A percentile compares a stretch with the other conserved stretches of the same genome.
Evolutionary conservation across 768 basidiomycete genomes (phyloP).

Genomic region (Cubamyces lactineus): DNA sequence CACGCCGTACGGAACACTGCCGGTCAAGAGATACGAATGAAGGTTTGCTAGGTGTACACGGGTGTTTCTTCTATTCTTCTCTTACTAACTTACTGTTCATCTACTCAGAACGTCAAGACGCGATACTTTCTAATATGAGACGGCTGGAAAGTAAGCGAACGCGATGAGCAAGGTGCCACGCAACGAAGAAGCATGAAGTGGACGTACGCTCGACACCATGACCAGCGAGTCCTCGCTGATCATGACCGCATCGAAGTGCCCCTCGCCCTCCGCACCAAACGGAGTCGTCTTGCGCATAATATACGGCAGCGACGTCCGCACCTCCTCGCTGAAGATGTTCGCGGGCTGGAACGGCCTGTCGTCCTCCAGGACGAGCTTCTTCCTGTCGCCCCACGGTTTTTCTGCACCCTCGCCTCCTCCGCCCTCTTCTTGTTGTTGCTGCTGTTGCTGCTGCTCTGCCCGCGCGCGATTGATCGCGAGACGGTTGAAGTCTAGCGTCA

Average conservation of each 20-base stretch:
- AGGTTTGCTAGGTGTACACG: too few relatives aligned
- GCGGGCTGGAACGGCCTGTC: conserved; percentile 26
- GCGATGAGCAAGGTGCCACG: not conserved
- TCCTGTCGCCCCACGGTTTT: not conserved
- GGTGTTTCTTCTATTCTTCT: too few relatives aligned
- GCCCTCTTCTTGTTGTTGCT: conserved; percentile 17
- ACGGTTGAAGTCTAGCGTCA: conserved; percentile 58
- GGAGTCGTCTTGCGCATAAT: conserved; percentile 36
- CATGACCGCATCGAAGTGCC: conserved; percentile 42
- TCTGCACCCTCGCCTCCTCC: conserved; percentile 9
- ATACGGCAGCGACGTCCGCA: conserved; percentile 53
- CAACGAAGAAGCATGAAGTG: not conserved
- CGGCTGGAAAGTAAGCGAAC: conserved; percentile 1
- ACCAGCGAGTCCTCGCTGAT: conserved; percentile 61
- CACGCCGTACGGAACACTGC: too few relatives aligned
- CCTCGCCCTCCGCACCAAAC: conserved; percentile 14
- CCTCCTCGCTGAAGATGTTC: conserved; percentile 44
- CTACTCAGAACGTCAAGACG: conserved; percentile 30
- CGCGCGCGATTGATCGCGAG: conserved; percentile 30
- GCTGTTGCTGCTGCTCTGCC: conserved; percentile 14
- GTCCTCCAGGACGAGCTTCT: not conserved
- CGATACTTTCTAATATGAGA: conserved; percentile 28
- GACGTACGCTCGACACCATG: conserved; percentile 41
- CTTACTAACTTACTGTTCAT: not conserved
- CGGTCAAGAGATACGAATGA: too few relatives aligned